Evolutionary conservation across 371 early-diverging fungal species (phyloP).

Genomic region (Mucor racemosus): DNA sequence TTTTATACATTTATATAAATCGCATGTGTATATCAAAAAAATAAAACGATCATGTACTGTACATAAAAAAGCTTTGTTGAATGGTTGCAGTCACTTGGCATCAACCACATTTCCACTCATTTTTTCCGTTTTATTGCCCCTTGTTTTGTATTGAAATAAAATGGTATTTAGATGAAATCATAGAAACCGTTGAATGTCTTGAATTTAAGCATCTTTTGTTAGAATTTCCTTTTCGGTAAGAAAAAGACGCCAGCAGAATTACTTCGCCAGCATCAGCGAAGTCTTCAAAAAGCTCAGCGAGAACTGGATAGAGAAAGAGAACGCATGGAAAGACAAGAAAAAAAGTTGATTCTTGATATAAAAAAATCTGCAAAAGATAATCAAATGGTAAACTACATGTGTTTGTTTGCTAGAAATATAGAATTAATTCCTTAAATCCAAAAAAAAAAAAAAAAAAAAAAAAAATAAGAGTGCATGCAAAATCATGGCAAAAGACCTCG

Average conservation of each 20-base stretch:
- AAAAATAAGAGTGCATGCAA: conserved; percentile 74
- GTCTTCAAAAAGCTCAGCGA: conserved; percentile 86
- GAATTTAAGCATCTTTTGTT: not conserved
- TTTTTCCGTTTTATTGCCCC: not conserved
- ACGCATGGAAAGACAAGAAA: conserved; percentile 92
- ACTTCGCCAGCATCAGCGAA: conserved; percentile 89
- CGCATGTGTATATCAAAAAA: not conserved
- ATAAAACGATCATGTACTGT: conserved; percentile 8
- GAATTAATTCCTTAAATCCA: not conserved
- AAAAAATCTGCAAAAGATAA: conserved; percentile 90
- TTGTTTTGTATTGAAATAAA: not conserved
- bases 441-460: no score
- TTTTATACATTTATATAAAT: not conserved
- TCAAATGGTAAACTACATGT: conserved; percentile 66
- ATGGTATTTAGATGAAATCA: not conserved
- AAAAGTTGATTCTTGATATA: conserved; percentile 92
- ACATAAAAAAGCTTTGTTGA: not conserved
- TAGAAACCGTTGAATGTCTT: not conserved
- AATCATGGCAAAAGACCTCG: conserved; percentile 97
- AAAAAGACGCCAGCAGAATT: conserved; percentile 87
- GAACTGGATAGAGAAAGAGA: conserved; percentile 91
- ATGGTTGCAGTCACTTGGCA: conserved; percentile 3
- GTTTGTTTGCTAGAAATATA: not conserved
- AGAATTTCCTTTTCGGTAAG: conserved; percentile 73
- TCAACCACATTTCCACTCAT: not conserved